phyloP scores from a whole-genome alignment of 768 basidiomycete genomes.

The Multifurca ochricompacta region DNA sequence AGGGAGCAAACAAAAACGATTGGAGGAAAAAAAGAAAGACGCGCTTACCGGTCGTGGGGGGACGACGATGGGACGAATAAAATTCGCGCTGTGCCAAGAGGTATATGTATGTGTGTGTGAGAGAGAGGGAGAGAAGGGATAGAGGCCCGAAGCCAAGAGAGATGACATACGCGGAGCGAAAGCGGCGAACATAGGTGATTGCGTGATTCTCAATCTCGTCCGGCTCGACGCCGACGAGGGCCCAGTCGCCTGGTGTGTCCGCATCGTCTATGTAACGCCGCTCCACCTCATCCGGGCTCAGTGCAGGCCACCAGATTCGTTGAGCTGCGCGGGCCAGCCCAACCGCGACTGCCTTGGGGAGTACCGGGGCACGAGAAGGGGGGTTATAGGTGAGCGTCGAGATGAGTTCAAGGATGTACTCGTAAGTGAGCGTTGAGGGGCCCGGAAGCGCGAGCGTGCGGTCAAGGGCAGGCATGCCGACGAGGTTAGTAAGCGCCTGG shows the following conservation, averaged over 20 bases:
- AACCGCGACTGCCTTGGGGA: constrained; percentile 69
- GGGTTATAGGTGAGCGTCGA: constrained; percentile 72
- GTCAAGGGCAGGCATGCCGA: constrained; percentile 50
- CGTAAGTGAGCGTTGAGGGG: constrained; percentile 76
- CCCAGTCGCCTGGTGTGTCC: constrained; percentile 72
- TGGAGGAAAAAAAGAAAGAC: neutral
- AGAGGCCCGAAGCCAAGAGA: no score
- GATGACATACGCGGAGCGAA: constrained; percentile 73
- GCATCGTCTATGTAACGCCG: constrained; percentile 82
- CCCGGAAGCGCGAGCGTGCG: constrained; percentile 81
- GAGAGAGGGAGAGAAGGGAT: neutral
- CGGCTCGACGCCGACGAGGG: constrained; percentile 69
- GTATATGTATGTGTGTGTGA: constrained; percentile 14
- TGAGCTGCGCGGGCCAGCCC: constrained; percentile 58
- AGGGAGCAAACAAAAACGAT: neutral
- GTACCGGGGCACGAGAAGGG: constrained; percentile 58
- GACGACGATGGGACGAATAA: constrained; percentile 16
- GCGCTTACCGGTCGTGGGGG: constrained; percentile 15
- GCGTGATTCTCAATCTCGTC: constrained; percentile 83
- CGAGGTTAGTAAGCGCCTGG: constrained; percentile 77
- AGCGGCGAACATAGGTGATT: constrained; percentile 83
- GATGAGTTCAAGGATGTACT: constrained; percentile 73
- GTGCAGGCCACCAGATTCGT: constrained; percentile 81
- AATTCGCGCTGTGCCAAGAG: constrained; percentile 11
- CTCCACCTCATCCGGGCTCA: constrained; percentile 86